A percentile compares a stretch with the other conserved stretches of the same genome.
Conservation (phyloP, 768 basidiomycete genomes). For the Austroboletus festivus region DNA sequence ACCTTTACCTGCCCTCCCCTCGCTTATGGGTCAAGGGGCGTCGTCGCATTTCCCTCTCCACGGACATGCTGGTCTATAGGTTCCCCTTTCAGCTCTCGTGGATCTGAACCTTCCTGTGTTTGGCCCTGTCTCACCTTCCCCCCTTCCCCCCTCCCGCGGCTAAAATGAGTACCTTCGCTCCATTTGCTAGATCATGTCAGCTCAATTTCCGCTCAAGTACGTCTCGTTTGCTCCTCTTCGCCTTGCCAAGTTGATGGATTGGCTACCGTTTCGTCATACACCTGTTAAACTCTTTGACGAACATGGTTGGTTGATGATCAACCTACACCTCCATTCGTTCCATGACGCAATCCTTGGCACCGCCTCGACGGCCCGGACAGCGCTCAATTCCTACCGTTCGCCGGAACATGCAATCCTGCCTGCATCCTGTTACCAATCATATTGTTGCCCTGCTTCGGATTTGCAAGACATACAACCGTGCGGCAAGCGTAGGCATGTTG, state of each 20-base stretch:
- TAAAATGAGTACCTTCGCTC: slow-evolving; percentile 18
- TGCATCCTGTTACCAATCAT: slow-evolving; percentile 31
- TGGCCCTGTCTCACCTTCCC: not conserved
- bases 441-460: slow-evolving; percentile 32
- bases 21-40: slow-evolving; percentile 30
- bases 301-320: slow-evolving; percentile 31
- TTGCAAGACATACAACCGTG: slow-evolving; percentile 28
- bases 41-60: slow-evolving; percentile 23
- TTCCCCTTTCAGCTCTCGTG: slow-evolving; percentile 14
- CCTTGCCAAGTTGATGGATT: slow-evolving; percentile 11
- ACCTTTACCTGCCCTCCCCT: slow-evolving; percentile 29
- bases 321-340: slow-evolving; percentile 15
- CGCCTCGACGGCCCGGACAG: slow-evolving; percentile 27
- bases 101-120: slow-evolving; percentile 11
- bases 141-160: slow-evolving; percentile 1
- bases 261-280: slow-evolving; percentile 15
- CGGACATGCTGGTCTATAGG: slow-evolving; percentile 22
- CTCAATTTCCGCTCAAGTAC: slow-evolving; percentile 28
- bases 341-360: slow-evolving; percentile 27
- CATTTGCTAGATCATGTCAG: slow-evolving; percentile 15
- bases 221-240: slow-evolving; percentile 3
- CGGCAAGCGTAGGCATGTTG: slow-evolving; percentile 28
- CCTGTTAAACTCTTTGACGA: slow-evolving; percentile 31
- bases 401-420: slow-evolving; percentile 30
- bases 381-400: slow-evolving; percentile 24